Percentiles rank a stretch among this genome's conserved stretches.
phyloP scores from a whole-genome alignment of 345 rosid species.

The Melaleuca alternifolia region DNA sequence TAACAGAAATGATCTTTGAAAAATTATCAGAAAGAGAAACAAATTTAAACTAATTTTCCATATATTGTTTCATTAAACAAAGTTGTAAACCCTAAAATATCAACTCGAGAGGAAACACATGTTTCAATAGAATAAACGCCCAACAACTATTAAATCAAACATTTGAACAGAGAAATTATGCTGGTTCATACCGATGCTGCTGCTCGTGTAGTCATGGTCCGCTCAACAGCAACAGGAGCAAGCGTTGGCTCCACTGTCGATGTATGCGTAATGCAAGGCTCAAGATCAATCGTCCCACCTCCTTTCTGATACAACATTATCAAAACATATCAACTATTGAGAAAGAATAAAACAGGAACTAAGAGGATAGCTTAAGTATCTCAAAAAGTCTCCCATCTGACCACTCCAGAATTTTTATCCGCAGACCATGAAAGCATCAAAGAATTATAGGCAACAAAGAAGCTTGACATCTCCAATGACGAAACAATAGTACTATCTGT shows the following conservation, averaged over 20 bases:
- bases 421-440: not conserved
- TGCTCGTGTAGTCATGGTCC: constrained; percentile 98
- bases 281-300: constrained; percentile 91
- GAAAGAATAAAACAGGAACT: not conserved
- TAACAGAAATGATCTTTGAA: not conserved
- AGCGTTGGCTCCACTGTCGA: constrained; percentile 97
- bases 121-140: not conserved
- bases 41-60: not conserved
- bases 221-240: constrained; percentile 97
- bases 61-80: not conserved
- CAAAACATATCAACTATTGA: not conserved
- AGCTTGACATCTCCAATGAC: not conserved
- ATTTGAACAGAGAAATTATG: not conserved
- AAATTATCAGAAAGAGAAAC: not conserved
- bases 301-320: constrained; percentile 57
- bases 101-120: not conserved
- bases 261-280: constrained; percentile 91
- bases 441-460: not conserved
- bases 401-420: not conserved
- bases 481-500: not conserved
- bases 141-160: not conserved
- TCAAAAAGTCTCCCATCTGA: not conserved
- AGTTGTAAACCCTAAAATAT: not conserved
- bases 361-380: not conserved
- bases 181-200: constrained; percentile 81